These are phyloP conservation scores for Spathaspora arborariae DNA, from an alignment of 805 yeast species.

Conservation along the genomic window DNA sequence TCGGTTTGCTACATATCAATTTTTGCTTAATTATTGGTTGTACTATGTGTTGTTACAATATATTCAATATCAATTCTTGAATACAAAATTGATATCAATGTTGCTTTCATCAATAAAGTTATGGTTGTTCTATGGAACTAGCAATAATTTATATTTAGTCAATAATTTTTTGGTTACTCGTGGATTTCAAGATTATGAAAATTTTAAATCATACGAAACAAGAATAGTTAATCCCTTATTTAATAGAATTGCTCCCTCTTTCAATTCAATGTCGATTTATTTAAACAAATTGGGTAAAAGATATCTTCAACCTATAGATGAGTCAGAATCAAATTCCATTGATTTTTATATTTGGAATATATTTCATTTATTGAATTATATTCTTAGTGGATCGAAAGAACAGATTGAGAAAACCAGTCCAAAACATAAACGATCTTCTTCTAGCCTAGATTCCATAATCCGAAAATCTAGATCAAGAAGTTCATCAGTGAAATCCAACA, in stretches of 20 bases:
- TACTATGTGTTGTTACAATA: slow-evolving; percentile 6
- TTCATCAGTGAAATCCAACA: background rate
- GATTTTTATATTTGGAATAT: background rate
- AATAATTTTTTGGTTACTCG: slow-evolving; percentile 1
- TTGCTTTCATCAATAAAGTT: background rate
- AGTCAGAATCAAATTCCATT: slow-evolving; percentile 1
- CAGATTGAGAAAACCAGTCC: background rate
- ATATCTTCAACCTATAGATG: slow-evolving; percentile 2
- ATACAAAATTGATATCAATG: background rate
- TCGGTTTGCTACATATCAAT: slow-evolving; percentile 7
- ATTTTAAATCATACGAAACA: slow-evolving; percentile 2
- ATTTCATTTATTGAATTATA: background rate
- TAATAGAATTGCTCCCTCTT: background rate
- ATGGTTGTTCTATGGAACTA: slow-evolving; percentile 9
- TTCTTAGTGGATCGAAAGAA: background rate
- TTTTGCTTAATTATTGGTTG: slow-evolving; percentile 11
- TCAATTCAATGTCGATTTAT: background rate
- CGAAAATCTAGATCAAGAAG: background rate
- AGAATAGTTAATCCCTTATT: slow-evolving; percentile 2
- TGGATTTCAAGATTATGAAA: background rate
- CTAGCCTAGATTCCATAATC: background rate
- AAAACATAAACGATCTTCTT: background rate
- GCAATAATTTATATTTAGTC: slow-evolving; percentile 2
- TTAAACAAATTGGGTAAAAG: slow-evolving; percentile 3
- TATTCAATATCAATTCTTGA: background rate